Conservation (phyloP, 1,284 basidiomycete genomes). For the Wolfiporia cocos region DNA sequence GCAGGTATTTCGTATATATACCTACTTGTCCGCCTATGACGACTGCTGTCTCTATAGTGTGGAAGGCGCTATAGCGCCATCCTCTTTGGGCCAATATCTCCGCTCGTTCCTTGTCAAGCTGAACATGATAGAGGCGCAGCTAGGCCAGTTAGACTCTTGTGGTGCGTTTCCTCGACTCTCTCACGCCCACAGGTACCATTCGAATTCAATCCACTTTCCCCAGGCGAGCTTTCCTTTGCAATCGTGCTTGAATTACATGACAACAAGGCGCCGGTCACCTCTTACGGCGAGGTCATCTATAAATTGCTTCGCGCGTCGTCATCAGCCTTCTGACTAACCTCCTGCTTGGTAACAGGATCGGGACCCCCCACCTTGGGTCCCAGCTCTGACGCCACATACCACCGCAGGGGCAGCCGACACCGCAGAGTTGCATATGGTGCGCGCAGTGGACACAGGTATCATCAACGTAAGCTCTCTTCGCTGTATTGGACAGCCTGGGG, state of each 20-base stretch:
- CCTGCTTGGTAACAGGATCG: conserved; percentile 13
- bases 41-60: too few relatives aligned
- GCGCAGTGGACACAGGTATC: conserved; percentile 82
- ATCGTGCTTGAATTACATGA: conserved; percentile 80
- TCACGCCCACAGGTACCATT: too few relatives aligned
- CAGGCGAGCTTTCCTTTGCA: conserved; percentile 77
- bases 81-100: conserved; percentile 70
- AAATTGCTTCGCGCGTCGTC: not conserved
- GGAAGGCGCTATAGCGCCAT: conserved; percentile 58
- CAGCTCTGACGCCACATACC: conserved; percentile 60
- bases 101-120: conserved; percentile 85
- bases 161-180: conserved; percentile 28
- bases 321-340: not conserved
- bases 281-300: conserved; percentile 37
- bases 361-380: conserved; percentile 73
- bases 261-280: conserved; percentile 50
- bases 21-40: not conserved
- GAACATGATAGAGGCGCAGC: conserved; percentile 72
- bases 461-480: conserved; percentile 52
- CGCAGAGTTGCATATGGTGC: conserved; percentile 60
- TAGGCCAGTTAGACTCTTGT: conserved; percentile 52
- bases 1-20: not conserved
- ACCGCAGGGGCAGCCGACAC: conserved; percentile 52
- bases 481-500: not conserved
- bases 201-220: too few relatives aligned